Conservation (phyloP, 495 filamentous ascomycete genomes). For the Penicillium odoratum region DNA sequence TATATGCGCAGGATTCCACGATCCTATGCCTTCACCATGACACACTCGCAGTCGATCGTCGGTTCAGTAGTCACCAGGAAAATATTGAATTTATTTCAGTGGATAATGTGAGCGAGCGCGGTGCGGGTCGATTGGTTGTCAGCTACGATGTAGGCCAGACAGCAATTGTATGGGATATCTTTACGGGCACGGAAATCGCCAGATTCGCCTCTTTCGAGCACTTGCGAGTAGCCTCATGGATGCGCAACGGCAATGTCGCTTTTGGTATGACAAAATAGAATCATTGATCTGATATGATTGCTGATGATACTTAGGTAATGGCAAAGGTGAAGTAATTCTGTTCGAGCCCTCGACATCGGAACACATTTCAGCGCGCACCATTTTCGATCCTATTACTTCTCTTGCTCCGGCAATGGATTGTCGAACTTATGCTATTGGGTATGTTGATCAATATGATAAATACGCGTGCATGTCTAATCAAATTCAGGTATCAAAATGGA, state of each 20-base stretch:
- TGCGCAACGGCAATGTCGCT: conserved; percentile 95
- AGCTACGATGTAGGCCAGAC: conserved; percentile 91
- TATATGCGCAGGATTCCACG: conserved; percentile 77
- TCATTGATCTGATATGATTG: neutral
- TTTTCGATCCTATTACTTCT: conserved; percentile 90
- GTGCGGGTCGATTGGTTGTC: conserved; percentile 80
- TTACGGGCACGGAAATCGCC: conserved; percentile 87
- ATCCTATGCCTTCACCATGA: conserved; percentile 88
- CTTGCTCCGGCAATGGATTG: conserved; percentile 90
- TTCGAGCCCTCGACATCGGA: conserved; percentile 94
- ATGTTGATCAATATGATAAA: conserved; percentile 21
- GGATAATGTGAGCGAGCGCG: conserved; percentile 89
- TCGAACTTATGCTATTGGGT: conserved; percentile 96
- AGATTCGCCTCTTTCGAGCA: conserved; percentile 88
- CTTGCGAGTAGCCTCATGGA: conserved; percentile 85
- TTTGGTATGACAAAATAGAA: conserved; percentile 65
- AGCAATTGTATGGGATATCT: conserved; percentile 94
- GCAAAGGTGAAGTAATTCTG: conserved; percentile 88
- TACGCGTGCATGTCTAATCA: conserved; percentile 4
- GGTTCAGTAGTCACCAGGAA: conserved; percentile 82
- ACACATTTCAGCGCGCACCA: conserved; percentile 87
- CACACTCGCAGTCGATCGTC: conserved; percentile 82
- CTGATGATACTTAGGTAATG: conserved; percentile 60
- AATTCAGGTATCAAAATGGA: conserved; percentile 82
- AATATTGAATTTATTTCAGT: conserved; percentile 80